Evolutionary conservation across 305 asterid species (phyloP), one percentile per base, ranked within the genome.

Genomic region (Petunia hybrid): DNA sequence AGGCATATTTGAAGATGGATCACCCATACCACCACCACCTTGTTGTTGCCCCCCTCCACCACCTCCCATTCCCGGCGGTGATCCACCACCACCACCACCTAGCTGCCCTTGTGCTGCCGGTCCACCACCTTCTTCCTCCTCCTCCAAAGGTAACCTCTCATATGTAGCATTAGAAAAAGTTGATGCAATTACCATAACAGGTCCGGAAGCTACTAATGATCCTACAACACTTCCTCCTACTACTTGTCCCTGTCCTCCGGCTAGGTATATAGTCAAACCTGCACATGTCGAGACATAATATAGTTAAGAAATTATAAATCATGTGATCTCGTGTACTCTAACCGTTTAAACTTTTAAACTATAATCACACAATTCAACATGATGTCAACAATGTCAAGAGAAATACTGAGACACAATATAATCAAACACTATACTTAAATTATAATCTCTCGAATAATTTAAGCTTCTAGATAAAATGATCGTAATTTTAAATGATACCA

Each of bases 201-300:
- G 91, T 10, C 91, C 89, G 1, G 88, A 80, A 6, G 91, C 89
- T 35, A 88, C 85, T 0, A 88, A 85, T 0, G 89, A 42, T 2
- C 91, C 91, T 35, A 85, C 91, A 2, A 88, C 91, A 36, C 87
- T 84, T 14, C 91, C 91, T 0, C 91, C 91, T 3, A 88, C 84
- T 4, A 88, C 87, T 42, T 88, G 91, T 2, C 91, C 91, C 48
- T 86, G 89, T 0, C 87, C 91, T 2, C 91, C 91, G 2, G 91
- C 87, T 4, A 88, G 79, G 70, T 88, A 88, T 14, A 88, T 84
- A 51, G 91, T 85, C 79, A 88, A 69, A 45, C 91, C 78, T 73
- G 12, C 61, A 51, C 31, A 22, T 22, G 31, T 73, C 76, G 76
- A 69, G 16, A 16, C 57, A 68, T 68, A 0, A 68, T 68, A 43